A percentile compares a stretch with the other conserved stretches of the same genome.
phyloP scores from a whole-genome alignment of 2,329 filamentous ascomycete species.

The Diaporthe sp. region DNA sequence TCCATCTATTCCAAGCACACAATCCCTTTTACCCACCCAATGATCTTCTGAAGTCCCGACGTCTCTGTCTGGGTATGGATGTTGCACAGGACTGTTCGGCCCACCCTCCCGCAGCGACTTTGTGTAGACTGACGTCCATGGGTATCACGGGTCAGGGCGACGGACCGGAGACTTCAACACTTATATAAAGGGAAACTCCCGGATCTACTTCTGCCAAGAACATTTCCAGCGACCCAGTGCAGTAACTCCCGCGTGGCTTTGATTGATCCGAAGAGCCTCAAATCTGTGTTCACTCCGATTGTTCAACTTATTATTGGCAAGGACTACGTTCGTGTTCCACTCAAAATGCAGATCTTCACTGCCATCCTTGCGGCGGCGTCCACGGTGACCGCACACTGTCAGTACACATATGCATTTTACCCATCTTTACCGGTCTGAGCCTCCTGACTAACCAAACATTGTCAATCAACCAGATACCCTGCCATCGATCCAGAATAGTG shows the following conservation, averaged over 20 bases:
- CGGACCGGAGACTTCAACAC: background rate
- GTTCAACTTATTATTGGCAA: background rate
- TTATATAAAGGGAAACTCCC: constrained; percentile 19
- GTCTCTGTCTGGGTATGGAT: background rate
- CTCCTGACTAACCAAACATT: background rate
- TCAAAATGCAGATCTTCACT: constrained; percentile 39
- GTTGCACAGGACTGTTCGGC: background rate
- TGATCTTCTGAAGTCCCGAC: background rate
- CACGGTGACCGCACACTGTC: constrained; percentile 42
- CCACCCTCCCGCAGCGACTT: background rate
- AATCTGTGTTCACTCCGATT: background rate
- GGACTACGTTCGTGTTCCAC: background rate
- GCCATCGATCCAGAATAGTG: constrained; percentile 33
- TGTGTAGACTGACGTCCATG: background rate
- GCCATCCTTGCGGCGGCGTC: constrained; percentile 38
- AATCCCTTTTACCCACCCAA: constrained; percentile 10
- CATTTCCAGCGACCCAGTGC: background rate
- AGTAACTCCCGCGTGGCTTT: constrained; percentile 22
- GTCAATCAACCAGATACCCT: constrained; percentile 36
- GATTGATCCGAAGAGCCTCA: constrained; percentile 26
- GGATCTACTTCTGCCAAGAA: constrained; percentile 13
- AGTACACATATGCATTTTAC: background rate
- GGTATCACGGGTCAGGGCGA: background rate
- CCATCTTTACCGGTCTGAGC: no score
- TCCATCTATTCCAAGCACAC: constrained; percentile 17